Base-by-base conservation (phyloP, 176 grass and related monocot species). In the Musa troglodytarum region DNA sequence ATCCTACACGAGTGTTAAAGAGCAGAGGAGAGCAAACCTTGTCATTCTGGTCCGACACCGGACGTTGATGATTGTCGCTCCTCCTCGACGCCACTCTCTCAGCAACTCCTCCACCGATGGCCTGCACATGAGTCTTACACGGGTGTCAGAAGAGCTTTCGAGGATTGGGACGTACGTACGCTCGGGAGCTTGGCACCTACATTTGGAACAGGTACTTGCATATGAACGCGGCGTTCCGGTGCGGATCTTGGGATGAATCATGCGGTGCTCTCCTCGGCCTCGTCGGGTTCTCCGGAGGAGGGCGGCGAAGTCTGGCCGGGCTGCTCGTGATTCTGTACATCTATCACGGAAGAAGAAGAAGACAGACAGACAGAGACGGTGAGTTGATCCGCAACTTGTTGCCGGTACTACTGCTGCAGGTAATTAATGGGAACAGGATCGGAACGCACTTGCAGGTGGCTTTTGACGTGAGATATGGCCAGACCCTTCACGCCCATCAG, bases 401-500 rank as follows among this genome's bases (percentile, higher is more conserved):
- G 54, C 2, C 2, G 16, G 2, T 2, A 13, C 8, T 13, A 57
- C 16, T 57, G 14, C 2, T 13, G 54, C 54, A 57, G 54, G 7
- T 13, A 57, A 13, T 15, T 57, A 26, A 26, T 26, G 22, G 22
- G 22, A 22, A 22, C 22, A 43, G 34, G 34, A 43, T 43, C 3
- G 34, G 34, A 43, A 78, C 16, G 10, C n/a, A 96, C 93, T 83
- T 97, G 93, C 43, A 97, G 90, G 58, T 97, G 93, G 83, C 93
- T 97, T 81, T 97, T 97, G 78, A 97, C 89, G 72, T 97, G 93
- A 85, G 90, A 90, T 83, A 97, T 90, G 65, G 80, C 93, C 11
- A 97, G 74, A 29, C 80, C 93, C 66, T 77, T 87, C 14, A 83
- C 93, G 53, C 59, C 81, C 93, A 97, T 97, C 74, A 90, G 28